A percentile compares a stretch with the other conserved stretches of the same genome.
Conservation (phyloP, 2,329 filamentous ascomycete species). For the Metarhizium guizhouense region DNA sequence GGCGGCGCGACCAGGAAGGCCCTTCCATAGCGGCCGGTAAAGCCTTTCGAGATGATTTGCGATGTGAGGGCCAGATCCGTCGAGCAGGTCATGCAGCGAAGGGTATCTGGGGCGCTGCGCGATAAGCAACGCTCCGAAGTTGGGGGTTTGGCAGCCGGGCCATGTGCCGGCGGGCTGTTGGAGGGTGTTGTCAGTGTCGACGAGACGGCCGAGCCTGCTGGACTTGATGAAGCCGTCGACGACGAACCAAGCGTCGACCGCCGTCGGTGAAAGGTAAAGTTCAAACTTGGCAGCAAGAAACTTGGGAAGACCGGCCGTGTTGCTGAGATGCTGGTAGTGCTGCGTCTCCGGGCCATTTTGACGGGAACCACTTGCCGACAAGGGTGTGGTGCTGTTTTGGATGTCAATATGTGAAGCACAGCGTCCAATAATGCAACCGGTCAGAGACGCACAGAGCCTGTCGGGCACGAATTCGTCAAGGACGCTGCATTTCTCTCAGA, state of each 20-base stretch:
- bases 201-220: slow-evolving; percentile 15
- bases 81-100: slow-evolving; percentile 51
- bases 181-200: slow-evolving; percentile 20
- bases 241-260: slow-evolving; percentile 24
- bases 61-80: slow-evolving; percentile 51
- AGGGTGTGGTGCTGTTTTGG: background rate
- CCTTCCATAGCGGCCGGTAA: slow-evolving; percentile 56
- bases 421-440: background rate
- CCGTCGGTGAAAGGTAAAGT: slow-evolving; percentile 37
- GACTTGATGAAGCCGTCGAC: slow-evolving; percentile 19
- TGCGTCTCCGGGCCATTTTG: slow-evolving; percentile 12
- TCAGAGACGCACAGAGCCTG: background rate
- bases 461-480: background rate
- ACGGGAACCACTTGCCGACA: background rate
- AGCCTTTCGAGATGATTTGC: slow-evolving; percentile 57
- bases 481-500: background rate
- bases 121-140: slow-evolving; percentile 22
- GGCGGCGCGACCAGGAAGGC: slow-evolving; percentile 49
- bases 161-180: slow-evolving; percentile 15
- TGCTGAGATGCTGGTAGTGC: slow-evolving; percentile 27
- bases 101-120: slow-evolving; percentile 40
- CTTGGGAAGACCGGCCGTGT: slow-evolving; percentile 37
- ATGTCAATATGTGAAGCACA: background rate
- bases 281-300: slow-evolving; percentile 44
- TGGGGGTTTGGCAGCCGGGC: slow-evolving; percentile 7